Evolutionary conservation across 2,329 filamentous ascomycete species (phyloP).

Genomic region (Didymellaceae sp.): DNA sequence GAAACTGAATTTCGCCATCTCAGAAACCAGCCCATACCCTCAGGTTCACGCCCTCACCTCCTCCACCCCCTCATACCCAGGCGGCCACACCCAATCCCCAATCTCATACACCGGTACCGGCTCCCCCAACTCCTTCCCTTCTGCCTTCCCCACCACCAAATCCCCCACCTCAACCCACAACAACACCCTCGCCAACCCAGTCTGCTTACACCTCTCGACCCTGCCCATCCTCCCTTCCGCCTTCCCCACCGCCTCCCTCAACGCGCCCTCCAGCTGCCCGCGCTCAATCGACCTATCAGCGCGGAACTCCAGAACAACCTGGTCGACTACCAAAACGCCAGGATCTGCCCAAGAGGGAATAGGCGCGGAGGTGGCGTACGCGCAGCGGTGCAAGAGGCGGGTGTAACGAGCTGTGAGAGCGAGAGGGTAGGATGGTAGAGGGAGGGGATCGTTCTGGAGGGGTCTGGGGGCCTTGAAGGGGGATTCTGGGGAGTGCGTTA

Average conservation of each 20-base stretch:
- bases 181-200: conserved; percentile 13
- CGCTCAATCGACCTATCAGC: conserved; percentile 5
- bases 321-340: conserved; percentile 14
- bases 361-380: conserved; percentile 11
- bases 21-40: no score
- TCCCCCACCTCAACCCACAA: conserved; percentile 26
- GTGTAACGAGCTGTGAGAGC: conserved; percentile 17
- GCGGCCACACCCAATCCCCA: conserved; percentile 5
- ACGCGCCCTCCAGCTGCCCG: conserved; percentile 12
- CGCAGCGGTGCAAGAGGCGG: conserved; percentile 14
- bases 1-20: no score
- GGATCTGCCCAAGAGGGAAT: conserved; percentile 21
- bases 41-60: background rate
- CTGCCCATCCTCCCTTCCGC: conserved; percentile 21
- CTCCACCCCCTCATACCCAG: background rate
- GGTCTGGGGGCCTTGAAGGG: background rate
- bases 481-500: background rate
- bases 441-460: background rate
- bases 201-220: conserved; percentile 14
- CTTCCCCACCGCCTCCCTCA: conserved; percentile 20
- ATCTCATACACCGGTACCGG: conserved; percentile 8
- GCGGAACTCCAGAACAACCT: conserved; percentile 22
- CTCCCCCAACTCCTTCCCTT: background rate
- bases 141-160: conserved; percentile 2
- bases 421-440: conserved; percentile 2